Conservation (phyloP, 257 asterid species). For the Galeopsis tetrahit region DNA sequence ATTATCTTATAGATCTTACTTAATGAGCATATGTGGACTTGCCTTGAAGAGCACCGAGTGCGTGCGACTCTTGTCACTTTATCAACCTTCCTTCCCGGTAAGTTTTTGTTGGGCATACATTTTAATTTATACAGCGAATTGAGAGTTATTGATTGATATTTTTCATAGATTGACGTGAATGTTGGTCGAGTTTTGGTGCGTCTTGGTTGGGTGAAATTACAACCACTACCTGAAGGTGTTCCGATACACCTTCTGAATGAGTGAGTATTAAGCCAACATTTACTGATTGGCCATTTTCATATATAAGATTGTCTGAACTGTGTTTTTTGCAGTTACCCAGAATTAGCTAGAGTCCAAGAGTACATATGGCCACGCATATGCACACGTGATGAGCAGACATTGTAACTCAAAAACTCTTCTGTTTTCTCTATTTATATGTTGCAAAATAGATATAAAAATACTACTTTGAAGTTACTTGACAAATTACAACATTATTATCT, state of each 20-base stretch:
- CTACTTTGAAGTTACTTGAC: neutral
- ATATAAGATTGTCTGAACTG: neutral
- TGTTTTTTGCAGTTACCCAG: slow-evolving; percentile 51
- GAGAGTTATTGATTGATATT: neutral
- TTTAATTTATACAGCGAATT: neutral
- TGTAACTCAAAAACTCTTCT: slow-evolving; percentile 39
- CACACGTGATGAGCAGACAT: neutral
- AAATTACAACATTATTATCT: slow-evolving; percentile 7
- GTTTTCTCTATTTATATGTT: neutral
- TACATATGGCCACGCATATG: slow-evolving; percentile 65
- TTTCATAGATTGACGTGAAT: slow-evolving; percentile 66
- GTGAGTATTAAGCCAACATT: slow-evolving; percentile 41
- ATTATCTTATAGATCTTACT: slow-evolving; percentile 50
- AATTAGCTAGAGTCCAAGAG: slow-evolving; percentile 49
- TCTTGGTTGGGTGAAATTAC: slow-evolving; percentile 74
- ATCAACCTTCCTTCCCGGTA: slow-evolving; percentile 70
- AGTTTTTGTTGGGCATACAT: slow-evolving; percentile 21
- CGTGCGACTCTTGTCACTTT: slow-evolving; percentile 64
- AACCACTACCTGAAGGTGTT: slow-evolving; percentile 56
- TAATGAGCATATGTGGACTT: slow-evolving; percentile 59
- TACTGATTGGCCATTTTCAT: neutral
- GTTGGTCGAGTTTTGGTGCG: slow-evolving; percentile 64
- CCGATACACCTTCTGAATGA: slow-evolving; percentile 51
- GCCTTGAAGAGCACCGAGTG: slow-evolving; percentile 81
- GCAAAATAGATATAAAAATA: neutral